A percentile compares a stretch with the other conserved stretches of the same genome.
Evolutionary conservation across 2,329 filamentous ascomycete genomes (phyloP).

Genomic region (Neocucurbitaria cava): DNA sequence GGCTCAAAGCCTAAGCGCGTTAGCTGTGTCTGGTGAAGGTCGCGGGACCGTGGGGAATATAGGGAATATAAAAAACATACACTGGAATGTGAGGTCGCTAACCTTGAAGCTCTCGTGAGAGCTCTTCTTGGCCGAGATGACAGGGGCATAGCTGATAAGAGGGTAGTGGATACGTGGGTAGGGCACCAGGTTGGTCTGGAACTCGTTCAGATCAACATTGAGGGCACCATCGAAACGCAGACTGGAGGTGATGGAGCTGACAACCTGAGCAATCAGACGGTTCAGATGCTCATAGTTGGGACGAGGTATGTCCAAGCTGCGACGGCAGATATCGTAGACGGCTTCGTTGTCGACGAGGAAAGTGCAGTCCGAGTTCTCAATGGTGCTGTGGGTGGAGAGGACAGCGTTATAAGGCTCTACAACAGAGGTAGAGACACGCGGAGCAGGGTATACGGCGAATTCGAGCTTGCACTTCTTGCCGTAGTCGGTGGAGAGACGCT

Average conservation of each 20-base stretch:
- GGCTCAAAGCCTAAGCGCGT: slow-evolving; percentile 69
- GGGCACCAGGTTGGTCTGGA: slow-evolving; percentile 78
- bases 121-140: slow-evolving; percentile 76
- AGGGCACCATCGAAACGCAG: slow-evolving; percentile 75
- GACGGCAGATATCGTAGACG: slow-evolving; percentile 77
- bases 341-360: slow-evolving; percentile 79
- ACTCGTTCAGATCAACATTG: slow-evolving; percentile 78
- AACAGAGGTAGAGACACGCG: slow-evolving; percentile 72
- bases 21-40: slow-evolving; percentile 26
- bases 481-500: slow-evolving; percentile 75
- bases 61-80: too few relatives aligned
- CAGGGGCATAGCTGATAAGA: slow-evolving; percentile 74
- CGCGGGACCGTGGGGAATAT: neutral
- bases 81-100: slow-evolving; percentile 76
- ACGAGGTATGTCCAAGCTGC: slow-evolving; percentile 73
- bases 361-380: slow-evolving; percentile 80
- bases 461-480: slow-evolving; percentile 81
- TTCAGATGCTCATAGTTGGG: slow-evolving; percentile 76
- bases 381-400: slow-evolving; percentile 76
- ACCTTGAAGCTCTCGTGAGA: slow-evolving; percentile 89
- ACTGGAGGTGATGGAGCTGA: slow-evolving; percentile 76
- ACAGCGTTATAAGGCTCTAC: slow-evolving; percentile 79
- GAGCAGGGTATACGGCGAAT: slow-evolving; percentile 75
- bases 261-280: slow-evolving; percentile 75
- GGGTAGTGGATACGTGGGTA: slow-evolving; percentile 79